Conservation (phyloP, 2,329 filamentous ascomycete genomes). For the Chaetomiaceae sp. region DNA sequence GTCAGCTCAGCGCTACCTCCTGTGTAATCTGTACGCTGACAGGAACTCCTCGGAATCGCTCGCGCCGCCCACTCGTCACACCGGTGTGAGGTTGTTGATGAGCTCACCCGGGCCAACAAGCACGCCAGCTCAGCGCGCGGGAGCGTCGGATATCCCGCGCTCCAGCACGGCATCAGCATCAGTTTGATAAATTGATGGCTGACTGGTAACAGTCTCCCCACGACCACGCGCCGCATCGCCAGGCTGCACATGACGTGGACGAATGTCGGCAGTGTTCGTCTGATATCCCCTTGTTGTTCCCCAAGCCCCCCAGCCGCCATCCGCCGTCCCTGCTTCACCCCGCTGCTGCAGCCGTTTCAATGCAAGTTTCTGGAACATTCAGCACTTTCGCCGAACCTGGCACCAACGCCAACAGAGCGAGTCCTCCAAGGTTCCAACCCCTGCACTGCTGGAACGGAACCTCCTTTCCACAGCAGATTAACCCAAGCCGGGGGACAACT, state of each 20-base stretch:
- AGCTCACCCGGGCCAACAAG: neutral
- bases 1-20: no score
- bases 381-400: conserved; percentile 1
- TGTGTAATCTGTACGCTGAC: no score
- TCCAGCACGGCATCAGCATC: neutral
- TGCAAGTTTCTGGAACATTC: conserved; percentile 26
- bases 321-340: conserved; percentile 16
- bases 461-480: neutral
- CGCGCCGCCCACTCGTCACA: neutral
- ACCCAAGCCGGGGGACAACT: no score
- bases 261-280: conserved; percentile 3
- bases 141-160: neutral
- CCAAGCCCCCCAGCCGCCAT: no score
- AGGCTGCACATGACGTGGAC: conserved; percentile 3
- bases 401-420: neutral
- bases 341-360: conserved; percentile 25
- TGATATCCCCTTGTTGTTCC: conserved; percentile 10
- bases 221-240: neutral
- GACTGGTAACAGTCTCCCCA: neutral
- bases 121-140: neutral
- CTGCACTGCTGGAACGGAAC: conserved; percentile 7
- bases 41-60: neutral
- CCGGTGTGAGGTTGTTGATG: neutral
- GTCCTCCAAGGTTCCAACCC: neutral
- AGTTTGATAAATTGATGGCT: no score